These are phyloP conservation scores for Colletotrichum sp. DNA, from an alignment of 2,329 filamentous ascomycete species.

Conservation along the genomic window DNA sequence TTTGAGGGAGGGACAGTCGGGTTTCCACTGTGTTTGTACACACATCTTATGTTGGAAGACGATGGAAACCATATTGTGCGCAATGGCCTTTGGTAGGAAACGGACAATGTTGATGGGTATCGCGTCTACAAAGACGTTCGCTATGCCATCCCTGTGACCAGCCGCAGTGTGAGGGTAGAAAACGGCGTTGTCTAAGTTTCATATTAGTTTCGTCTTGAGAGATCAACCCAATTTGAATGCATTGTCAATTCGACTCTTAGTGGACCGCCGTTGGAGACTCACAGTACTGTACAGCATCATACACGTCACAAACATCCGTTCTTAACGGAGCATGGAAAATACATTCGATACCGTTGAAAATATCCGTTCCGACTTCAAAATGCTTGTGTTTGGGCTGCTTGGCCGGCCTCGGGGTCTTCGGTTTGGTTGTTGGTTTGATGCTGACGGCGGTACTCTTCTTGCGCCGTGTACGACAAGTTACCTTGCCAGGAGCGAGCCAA, in stretches of 20 bases:
- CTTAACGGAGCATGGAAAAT: neutral
- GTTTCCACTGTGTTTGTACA: conserved; percentile 10
- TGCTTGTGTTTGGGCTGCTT: neutral
- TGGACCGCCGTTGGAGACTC: neutral
- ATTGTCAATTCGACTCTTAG: neutral
- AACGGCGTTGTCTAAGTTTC: conserved; percentile 9
- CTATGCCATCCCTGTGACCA: conserved; percentile 18
- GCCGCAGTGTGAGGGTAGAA: conserved; percentile 26
- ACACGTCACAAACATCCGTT: conserved; percentile 15
- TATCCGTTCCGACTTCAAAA: neutral
- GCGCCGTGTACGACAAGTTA: conserved; percentile 32
- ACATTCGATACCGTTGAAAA: neutral
- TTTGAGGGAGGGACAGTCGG: neutral
- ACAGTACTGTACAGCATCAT: conserved; percentile 21
- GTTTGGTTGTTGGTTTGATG: neutral
- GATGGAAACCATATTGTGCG: conserved; percentile 12
- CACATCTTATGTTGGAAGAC: conserved; percentile 14
- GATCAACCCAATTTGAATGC: neutral
- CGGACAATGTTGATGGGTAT: conserved; percentile 23
- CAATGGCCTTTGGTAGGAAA: neutral
- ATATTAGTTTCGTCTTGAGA: neutral
- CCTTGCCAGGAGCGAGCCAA: conserved; percentile 43
- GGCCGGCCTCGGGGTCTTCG: neutral
- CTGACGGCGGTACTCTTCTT: neutral
- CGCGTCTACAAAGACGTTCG: conserved; percentile 28